A percentile compares a stretch with the other conserved stretches of the same genome.
Evolutionary conservation across 2,329 filamentous ascomycete species (phyloP).

Genomic region (Elsinoe batatas): DNA sequence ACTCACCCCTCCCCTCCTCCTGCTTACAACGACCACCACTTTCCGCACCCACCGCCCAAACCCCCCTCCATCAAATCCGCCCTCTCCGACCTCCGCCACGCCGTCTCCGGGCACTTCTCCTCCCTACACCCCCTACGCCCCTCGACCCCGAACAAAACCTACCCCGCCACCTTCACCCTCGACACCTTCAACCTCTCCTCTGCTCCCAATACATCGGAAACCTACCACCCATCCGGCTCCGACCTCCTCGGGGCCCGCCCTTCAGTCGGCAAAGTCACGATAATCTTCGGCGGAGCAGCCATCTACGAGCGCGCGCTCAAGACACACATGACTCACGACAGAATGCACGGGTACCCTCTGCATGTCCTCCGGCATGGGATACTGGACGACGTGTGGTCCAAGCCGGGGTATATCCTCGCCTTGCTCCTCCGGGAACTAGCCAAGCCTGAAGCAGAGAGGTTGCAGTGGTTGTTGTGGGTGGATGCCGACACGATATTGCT

Average conservation of each 20-base stretch:
- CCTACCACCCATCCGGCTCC: neutral
- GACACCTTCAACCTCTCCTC: conserved; percentile 9
- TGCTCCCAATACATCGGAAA: conserved; percentile 2
- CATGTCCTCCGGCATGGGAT: conserved; percentile 34
- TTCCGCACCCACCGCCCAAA: conserved; percentile 1
- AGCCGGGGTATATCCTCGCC: conserved; percentile 35
- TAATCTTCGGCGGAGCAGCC: conserved; percentile 30
- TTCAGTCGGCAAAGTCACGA: conserved; percentile 31
- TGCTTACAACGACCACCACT: neutral
- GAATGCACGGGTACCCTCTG: conserved; percentile 33
- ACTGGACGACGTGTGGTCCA: conserved; percentile 37
- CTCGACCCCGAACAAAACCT: neutral
- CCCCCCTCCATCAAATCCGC: conserved; percentile 25
- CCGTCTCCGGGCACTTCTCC: conserved; percentile 25
- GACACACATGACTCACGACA: conserved; percentile 33
- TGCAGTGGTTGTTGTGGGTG: conserved; percentile 37
- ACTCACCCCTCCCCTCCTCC: conserved; percentile 6
- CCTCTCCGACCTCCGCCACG: conserved; percentile 25
- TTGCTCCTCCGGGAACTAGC: conserved; percentile 31
- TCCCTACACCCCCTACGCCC: conserved; percentile 19
- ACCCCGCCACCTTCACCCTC: conserved; percentile 1
- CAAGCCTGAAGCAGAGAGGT: conserved; percentile 29
- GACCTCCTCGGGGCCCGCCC: conserved; percentile 24
- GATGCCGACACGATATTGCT: conserved; percentile 38
- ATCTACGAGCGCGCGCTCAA: conserved; percentile 34